Percentiles rank a stretch among this genome's conserved stretches.
Conservation (phyloP, 2,329 filamentous ascomycete genomes). For the Aspergillus latus region DNA sequence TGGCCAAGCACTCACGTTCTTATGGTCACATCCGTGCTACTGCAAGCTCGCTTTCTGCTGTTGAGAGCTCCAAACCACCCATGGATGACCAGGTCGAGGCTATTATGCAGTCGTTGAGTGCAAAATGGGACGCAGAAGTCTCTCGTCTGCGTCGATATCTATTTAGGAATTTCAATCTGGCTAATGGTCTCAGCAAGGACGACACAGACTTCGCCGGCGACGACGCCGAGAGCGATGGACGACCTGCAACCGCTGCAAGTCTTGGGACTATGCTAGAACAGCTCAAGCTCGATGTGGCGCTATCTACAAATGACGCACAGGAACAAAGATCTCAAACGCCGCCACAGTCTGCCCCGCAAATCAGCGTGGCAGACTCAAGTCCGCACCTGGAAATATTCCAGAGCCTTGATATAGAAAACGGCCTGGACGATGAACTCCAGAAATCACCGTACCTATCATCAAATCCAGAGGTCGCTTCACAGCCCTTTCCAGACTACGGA, state of each 20-base stretch:
- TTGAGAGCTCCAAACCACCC: slow-evolving; percentile 28
- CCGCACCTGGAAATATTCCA: slow-evolving; percentile 25
- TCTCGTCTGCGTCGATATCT: slow-evolving; percentile 46
- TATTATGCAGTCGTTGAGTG: slow-evolving; percentile 42
- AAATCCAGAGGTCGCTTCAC: slow-evolving; percentile 17
- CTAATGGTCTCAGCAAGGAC: slow-evolving; percentile 34
- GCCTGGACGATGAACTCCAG: slow-evolving; percentile 23
- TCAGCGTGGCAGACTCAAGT: slow-evolving; percentile 4
- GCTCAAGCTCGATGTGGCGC: slow-evolving; percentile 37
- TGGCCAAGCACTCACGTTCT: slow-evolving; percentile 32
- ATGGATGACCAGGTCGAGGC: slow-evolving; percentile 42
- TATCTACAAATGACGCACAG: slow-evolving; percentile 30
- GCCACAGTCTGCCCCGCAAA: background rate
- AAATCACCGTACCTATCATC: slow-evolving; percentile 25
- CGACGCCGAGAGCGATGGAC: slow-evolving; percentile 38
- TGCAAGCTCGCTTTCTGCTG: slow-evolving; percentile 18
- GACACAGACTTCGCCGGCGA: slow-evolving; percentile 22
- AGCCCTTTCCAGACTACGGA: slow-evolving; percentile 27
- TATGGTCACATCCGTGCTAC: slow-evolving; percentile 19
- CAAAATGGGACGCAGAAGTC: slow-evolving; percentile 49
- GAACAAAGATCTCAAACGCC: slow-evolving; percentile 16
- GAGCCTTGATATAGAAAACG: slow-evolving; percentile 19
- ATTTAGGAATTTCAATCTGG: slow-evolving; percentile 46
- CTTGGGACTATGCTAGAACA: slow-evolving; percentile 41
- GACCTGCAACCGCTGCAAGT: slow-evolving; percentile 40